These are phyloP conservation scores for Xylariaceae sp. DNA, from an alignment of 2,329 filamentous ascomycete species.

Conservation along the genomic window DNA sequence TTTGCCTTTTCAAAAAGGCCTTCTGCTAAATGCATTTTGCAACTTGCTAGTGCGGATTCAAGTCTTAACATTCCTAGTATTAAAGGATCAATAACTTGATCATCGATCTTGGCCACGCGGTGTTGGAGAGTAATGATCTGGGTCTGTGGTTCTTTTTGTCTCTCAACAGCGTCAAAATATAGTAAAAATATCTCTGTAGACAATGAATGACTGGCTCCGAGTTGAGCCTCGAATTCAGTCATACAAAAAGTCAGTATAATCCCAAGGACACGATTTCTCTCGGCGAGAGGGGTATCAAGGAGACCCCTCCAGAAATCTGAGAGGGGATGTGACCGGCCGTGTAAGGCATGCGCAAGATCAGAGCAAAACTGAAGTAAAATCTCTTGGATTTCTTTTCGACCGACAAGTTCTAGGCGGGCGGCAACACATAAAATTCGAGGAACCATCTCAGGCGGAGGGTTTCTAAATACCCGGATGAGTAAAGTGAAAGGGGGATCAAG, in stretches of 20 bases:
- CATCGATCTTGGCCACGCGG: slow-evolving; percentile 20
- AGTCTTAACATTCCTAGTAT: slow-evolving; percentile 23
- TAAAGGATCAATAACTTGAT: slow-evolving; percentile 11
- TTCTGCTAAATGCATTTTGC: slow-evolving; percentile 24
- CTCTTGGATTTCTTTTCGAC: slow-evolving; percentile 24
- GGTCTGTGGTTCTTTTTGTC: slow-evolving; percentile 19
- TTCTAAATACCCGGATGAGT: slow-evolving; percentile 26
- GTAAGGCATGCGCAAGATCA: slow-evolving; percentile 22
- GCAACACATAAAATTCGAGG: slow-evolving; percentile 24
- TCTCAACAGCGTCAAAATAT: slow-evolving; percentile 26
- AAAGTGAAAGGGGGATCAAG: slow-evolving; percentile 27
- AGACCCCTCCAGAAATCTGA: slow-evolving; percentile 25
- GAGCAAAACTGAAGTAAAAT: slow-evolving; percentile 26
- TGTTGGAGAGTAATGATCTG: slow-evolving; percentile 19
- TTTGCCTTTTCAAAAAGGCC: slow-evolving; percentile 22
- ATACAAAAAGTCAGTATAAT: slow-evolving; percentile 22
- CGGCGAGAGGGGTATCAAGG: slow-evolving; percentile 19
- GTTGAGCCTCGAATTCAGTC: slow-evolving; percentile 20
- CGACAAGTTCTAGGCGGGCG: slow-evolving; percentile 22
- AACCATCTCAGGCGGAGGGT: slow-evolving; percentile 26
- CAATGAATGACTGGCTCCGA: slow-evolving; percentile 23
- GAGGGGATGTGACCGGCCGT: slow-evolving; percentile 18
- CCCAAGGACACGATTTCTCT: slow-evolving; percentile 21
- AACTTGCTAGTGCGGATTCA: slow-evolving; percentile 25
- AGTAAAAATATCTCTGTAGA: slow-evolving; percentile 25